Evolutionary conservation across 805 yeast genomes (phyloP), one percentile per base, ranked within the genome.

Genomic region (Yarrowia porcina): DNA sequence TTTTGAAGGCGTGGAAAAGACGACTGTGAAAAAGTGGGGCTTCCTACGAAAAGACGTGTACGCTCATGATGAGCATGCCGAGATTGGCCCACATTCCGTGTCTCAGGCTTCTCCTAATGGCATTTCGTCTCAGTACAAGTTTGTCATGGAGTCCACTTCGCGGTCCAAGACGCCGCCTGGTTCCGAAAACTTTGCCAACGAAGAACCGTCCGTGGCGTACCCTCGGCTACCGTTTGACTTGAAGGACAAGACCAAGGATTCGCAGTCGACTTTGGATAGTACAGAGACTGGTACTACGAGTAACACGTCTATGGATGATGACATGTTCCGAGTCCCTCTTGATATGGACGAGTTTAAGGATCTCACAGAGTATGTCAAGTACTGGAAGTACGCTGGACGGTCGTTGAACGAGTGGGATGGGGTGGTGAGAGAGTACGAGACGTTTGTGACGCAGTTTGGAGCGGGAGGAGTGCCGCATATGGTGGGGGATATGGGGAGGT

Each of bases 351-450:
- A 52, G 33, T 52, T 25, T 41, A 50, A 23, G 41, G 60, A 39
- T 13, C 59, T 52, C 17, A 52, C 52, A 11, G 69, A 68, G 36
- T 65, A 67, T 23, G 61, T 67, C 63, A 68, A 39, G 64, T 69
- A 67, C 54, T 75, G 76, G 76, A 75, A 72, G 65, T 77, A 77
- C 63, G 71, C 75, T 17, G 77, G 77, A 11, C 68, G 76, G 27
- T 70, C 80, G 18, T 65, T 77, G 23, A 68, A 74, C 32, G 80
- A 77, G 61, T 77, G 80, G 80, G 71, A 70, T 50, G 63, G 66
- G 3, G 67, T 69, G 10, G 77, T 76, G 41, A 45, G 64, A 8
- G 71, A 73, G 60, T 77, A 72, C 61, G 79, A 77, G 66, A 70
- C 74, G 44, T 77, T 70, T 65, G 74, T 73, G 15, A 64, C 59